Conservation (phyloP, 2,329 filamentous ascomycete genomes). For the Arachnomyces sp. region DNA sequence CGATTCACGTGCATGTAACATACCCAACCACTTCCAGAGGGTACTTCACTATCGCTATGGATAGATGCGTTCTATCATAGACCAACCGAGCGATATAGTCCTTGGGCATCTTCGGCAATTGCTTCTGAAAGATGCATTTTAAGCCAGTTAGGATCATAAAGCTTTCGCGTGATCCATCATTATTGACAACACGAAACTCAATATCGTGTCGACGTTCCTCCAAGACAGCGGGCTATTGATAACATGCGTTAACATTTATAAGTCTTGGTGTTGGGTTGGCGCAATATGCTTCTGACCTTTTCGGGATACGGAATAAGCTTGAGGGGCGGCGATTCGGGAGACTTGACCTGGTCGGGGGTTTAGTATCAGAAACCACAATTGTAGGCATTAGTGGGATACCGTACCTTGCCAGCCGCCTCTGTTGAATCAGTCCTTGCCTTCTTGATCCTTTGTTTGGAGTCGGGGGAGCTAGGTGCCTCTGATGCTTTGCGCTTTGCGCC, state of each 20-base stretch:
- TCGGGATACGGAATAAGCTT: slow-evolving; percentile 79
- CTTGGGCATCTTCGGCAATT: slow-evolving; percentile 98
- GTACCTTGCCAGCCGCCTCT: slow-evolving; percentile 28
- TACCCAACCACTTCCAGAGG: slow-evolving; percentile 80
- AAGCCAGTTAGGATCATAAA: slow-evolving; percentile 90
- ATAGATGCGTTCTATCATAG: slow-evolving; percentile 92
- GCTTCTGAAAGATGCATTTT: slow-evolving; percentile 98
- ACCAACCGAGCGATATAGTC: slow-evolving; percentile 97
- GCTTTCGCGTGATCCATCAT: slow-evolving; percentile 79
- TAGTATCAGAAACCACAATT: slow-evolving; percentile 45
- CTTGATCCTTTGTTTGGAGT: slow-evolving; percentile 38
- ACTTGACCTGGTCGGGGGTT: slow-evolving; percentile 21
- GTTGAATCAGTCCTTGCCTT: slow-evolving; percentile 44
- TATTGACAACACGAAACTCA: slow-evolving; percentile 96
- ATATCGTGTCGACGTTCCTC: slow-evolving; percentile 93
- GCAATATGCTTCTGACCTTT: slow-evolving; percentile 51
- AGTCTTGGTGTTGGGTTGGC: neutral
- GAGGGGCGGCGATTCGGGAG: slow-evolving; percentile 43
- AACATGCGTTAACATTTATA: slow-evolving; percentile 11
- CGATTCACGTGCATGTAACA: slow-evolving; percentile 13
- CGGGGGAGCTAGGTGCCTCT: slow-evolving; percentile 39
- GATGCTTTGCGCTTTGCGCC: slow-evolving; percentile 43
- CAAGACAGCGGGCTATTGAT: slow-evolving; percentile 66
- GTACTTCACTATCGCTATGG: slow-evolving; percentile 95
- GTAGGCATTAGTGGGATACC: neutral